Percentiles rank a stretch among this genome's conserved stretches.
phyloP scores from a whole-genome alignment of 345 rosid species.

The Capsella bursapastoris region DNA sequence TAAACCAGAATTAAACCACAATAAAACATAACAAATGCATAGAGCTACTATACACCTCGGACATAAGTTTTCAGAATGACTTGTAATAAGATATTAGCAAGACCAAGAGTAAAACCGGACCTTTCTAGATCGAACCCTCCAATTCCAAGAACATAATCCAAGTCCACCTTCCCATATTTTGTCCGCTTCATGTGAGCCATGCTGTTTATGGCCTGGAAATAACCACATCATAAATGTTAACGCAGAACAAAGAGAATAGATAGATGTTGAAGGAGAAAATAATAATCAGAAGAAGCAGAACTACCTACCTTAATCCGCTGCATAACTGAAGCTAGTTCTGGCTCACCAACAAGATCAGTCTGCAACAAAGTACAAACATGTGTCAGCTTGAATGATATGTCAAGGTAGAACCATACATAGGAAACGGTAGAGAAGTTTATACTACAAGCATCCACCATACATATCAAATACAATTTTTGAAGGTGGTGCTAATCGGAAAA shows the following conservation, averaged over 20 bases:
- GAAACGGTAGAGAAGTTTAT: background rate
- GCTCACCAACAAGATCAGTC: constrained; percentile 87
- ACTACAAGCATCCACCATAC: constrained; percentile 6
- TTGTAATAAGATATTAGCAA: constrained; percentile 16
- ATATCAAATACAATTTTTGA: background rate
- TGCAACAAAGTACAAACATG: constrained; percentile 37
- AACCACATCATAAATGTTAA: constrained; percentile 14
- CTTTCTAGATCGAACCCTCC: constrained; percentile 98
- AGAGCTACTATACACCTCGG: constrained; percentile 21
- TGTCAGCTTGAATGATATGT: constrained; percentile 7
- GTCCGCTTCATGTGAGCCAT: constrained; percentile 83
- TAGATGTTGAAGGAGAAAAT: constrained; percentile 6
- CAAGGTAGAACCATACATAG: constrained; percentile 1
- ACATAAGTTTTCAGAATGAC: constrained; percentile 1
- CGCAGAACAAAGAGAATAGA: background rate
- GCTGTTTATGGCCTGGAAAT: constrained; percentile 66
- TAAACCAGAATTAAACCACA: constrained; percentile 10
- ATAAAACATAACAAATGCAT: background rate
- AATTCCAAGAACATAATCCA: constrained; percentile 96
- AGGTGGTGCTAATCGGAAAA: background rate
- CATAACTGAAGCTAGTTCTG: constrained; percentile 64
- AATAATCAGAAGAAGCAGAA: constrained; percentile 4
- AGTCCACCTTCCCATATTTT: constrained; percentile 87
- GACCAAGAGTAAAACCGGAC: constrained; percentile 43
- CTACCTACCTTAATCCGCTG: constrained; percentile 68